Evolutionary conservation across 2,329 filamentous ascomycete genomes (phyloP).

Genomic region (Chaetomium globosum): DNA sequence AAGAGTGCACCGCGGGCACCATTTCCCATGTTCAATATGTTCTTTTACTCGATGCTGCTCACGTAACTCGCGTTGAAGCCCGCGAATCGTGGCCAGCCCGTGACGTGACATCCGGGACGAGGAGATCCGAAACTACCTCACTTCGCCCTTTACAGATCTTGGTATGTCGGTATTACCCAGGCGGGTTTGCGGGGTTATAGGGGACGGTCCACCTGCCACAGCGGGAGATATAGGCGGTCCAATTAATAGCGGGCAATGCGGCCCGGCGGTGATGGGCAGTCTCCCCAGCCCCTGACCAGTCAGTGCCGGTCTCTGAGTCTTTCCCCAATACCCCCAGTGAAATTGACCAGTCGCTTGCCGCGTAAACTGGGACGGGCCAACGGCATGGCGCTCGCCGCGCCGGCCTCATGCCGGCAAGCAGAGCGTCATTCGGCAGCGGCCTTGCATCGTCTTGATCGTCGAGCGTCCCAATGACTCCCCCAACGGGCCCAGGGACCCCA

Average conservation of each 20-base stretch:
- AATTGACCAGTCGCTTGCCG: conserved; percentile 4
- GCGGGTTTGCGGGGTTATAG: conserved; percentile 18
- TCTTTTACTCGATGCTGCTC: neutral
- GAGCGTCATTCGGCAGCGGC: conserved; percentile 33
- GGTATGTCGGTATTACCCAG: conserved; percentile 19
- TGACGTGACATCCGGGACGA: conserved; percentile 13
- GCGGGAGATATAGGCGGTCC: conserved; percentile 23
- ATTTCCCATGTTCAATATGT: neutral
- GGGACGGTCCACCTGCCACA: conserved; percentile 11
- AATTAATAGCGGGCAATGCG: conserved; percentile 38
- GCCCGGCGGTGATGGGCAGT: conserved; percentile 31
- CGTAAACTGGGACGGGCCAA: neutral
- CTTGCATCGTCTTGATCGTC: conserved; percentile 25
- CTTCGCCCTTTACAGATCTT: conserved; percentile 17
- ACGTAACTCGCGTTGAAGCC: neutral
- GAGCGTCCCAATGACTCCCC: conserved; percentile 13
- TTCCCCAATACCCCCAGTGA: too few relatives aligned
- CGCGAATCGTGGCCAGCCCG: neutral
- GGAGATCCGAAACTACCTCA: conserved; percentile 12
- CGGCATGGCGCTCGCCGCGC: conserved; percentile 9
- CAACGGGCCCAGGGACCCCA: conserved; percentile 6
- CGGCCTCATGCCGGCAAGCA: conserved; percentile 20
- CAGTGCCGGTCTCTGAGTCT: neutral
- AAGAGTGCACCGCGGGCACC: too few relatives aligned
- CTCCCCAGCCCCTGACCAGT: neutral